A percentile compares a stretch with the other conserved stretches of the same genome.
These are phyloP conservation scores for Prunus salicina DNA, from an alignment of 306 rosid species.

Conservation along the genomic window DNA sequence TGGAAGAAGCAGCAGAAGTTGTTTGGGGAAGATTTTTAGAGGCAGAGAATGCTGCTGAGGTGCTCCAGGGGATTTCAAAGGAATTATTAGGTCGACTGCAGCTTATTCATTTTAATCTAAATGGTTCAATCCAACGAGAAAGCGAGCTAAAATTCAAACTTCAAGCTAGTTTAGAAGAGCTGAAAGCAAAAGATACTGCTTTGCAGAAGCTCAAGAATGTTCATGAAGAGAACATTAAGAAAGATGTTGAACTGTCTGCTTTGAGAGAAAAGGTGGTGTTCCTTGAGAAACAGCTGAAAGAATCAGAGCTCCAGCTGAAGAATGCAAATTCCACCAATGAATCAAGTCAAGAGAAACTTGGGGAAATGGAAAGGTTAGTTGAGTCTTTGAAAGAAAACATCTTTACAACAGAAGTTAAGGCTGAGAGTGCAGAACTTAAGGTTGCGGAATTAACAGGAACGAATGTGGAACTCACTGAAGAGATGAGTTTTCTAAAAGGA, in stretches of 20 bases:
- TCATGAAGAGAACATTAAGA: slow-evolving; percentile 35
- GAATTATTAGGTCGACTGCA: slow-evolving; percentile 70
- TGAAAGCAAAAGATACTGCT: slow-evolving; percentile 51
- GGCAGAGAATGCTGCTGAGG: slow-evolving; percentile 84
- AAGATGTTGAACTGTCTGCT: slow-evolving; percentile 44
- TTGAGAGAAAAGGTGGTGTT: slow-evolving; percentile 58
- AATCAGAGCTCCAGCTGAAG: slow-evolving; percentile 41
- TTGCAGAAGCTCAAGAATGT: slow-evolving; percentile 43
- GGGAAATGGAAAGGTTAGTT: slow-evolving; percentile 52
- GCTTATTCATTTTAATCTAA: slow-evolving; percentile 59
- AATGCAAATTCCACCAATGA: slow-evolving; percentile 40
- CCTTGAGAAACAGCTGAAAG: slow-evolving; percentile 51
- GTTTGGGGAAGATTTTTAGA: slow-evolving; percentile 98
- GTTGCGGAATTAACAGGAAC: slow-evolving; percentile 73
- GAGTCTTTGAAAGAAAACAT: slow-evolving; percentile 63
- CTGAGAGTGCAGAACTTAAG: slow-evolving; percentile 74
- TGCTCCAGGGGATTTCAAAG: slow-evolving; percentile 77
- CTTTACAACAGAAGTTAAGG: slow-evolving; percentile 57
- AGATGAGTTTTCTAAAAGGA: slow-evolving; percentile 74
- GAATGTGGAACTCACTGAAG: slow-evolving; percentile 83
- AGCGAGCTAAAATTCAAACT: slow-evolving; percentile 49
- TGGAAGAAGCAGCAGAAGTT: slow-evolving; percentile 87
- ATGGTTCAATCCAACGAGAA: slow-evolving; percentile 56
- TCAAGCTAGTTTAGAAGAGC: slow-evolving; percentile 44
- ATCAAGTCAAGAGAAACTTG: slow-evolving; percentile 49